Evolutionary conservation across 148 eudicot species (phyloP).

Genomic region (Diospyros lotus): DNA sequence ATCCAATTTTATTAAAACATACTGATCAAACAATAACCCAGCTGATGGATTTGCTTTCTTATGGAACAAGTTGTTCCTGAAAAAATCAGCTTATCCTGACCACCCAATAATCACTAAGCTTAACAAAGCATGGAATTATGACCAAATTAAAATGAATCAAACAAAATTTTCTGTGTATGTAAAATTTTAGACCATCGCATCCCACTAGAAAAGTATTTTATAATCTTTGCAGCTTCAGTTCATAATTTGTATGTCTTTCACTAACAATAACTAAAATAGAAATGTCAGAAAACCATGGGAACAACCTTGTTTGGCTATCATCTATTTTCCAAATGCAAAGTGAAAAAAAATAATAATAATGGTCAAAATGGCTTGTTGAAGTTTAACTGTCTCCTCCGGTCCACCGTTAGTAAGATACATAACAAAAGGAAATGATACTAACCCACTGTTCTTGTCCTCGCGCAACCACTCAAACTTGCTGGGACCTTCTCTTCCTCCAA

Average conservation of each 20-base stretch:
- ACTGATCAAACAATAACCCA: not conserved
- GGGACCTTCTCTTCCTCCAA: slow-evolving; percentile 99
- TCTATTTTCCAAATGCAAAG: not conserved
- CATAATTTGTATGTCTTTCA: no score
- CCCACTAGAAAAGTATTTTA: no score
- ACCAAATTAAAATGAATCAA: no score
- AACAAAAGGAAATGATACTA: slow-evolving; percentile 18
- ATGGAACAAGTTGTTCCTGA: not conserved
- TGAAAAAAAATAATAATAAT: not conserved
- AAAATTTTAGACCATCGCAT: no score
- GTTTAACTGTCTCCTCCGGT: not conserved
- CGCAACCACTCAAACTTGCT: slow-evolving; percentile 94
- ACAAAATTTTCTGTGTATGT: no score
- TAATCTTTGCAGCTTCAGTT: no score
- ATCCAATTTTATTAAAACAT: not conserved
- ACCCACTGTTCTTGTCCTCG: slow-evolving; percentile 78
- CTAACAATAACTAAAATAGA: not conserved
- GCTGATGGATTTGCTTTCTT: no score
- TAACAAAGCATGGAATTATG: not conserved
- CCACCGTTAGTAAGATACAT: not conserved
- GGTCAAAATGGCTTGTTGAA: not conserved
- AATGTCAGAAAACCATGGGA: not conserved
- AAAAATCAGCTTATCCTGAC: not conserved
- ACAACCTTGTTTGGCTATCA: not conserved
- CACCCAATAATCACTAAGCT: not conserved